A percentile compares a stretch with the other conserved stretches of the same genome.
phyloP scores from a whole-genome alignment of 768 basidiomycete species.

The Tremella yokohamensis region DNA sequence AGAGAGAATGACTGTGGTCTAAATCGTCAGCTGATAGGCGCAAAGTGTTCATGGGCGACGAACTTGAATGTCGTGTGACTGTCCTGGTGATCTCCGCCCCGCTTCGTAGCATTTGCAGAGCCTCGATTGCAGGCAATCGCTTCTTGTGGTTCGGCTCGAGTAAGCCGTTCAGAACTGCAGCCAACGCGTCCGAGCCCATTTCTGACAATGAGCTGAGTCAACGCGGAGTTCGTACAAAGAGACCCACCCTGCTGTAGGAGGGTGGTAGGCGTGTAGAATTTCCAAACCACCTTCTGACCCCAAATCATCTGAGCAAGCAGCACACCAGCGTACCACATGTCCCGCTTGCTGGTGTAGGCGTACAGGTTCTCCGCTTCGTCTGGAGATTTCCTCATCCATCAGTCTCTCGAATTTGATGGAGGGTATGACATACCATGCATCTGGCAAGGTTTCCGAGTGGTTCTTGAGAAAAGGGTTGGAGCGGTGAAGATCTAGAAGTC shows the following conservation, averaged over 20 bases:
- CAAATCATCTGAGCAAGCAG: constrained; percentile 78
- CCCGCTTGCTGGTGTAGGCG: constrained; percentile 70
- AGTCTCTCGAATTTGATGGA: constrained; percentile 9
- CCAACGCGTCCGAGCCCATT: constrained; percentile 24
- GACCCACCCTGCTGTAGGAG: constrained; percentile 46
- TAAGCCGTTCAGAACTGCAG: constrained; percentile 38
- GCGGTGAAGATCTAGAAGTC: constrained; percentile 72
- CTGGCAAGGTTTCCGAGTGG: constrained; percentile 49
- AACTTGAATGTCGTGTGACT: background rate
- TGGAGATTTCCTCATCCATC: constrained; percentile 60
- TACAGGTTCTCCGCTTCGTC: constrained; percentile 76
- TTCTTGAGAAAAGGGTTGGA: constrained; percentile 68
- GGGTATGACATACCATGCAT: constrained; percentile 58
- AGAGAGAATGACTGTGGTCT: too few species aligned
- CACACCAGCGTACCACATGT: constrained; percentile 77
- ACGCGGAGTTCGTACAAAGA: background rate
- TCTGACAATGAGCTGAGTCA: background rate
- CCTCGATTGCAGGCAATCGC: constrained; percentile 39
- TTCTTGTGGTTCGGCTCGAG: constrained; percentile 40
- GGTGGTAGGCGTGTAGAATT: constrained; percentile 42
- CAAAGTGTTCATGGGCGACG: too few species aligned
- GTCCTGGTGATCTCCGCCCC: constrained; percentile 18
- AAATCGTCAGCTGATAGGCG: too few species aligned
- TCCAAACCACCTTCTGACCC: constrained; percentile 65
- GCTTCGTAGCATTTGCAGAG: constrained; percentile 18